Percentiles rank a stretch among this genome's conserved stretches.
phyloP scores from a whole-genome alignment of 371 early-diverging fungal species.

The Catenaria anguillulae region DNA sequence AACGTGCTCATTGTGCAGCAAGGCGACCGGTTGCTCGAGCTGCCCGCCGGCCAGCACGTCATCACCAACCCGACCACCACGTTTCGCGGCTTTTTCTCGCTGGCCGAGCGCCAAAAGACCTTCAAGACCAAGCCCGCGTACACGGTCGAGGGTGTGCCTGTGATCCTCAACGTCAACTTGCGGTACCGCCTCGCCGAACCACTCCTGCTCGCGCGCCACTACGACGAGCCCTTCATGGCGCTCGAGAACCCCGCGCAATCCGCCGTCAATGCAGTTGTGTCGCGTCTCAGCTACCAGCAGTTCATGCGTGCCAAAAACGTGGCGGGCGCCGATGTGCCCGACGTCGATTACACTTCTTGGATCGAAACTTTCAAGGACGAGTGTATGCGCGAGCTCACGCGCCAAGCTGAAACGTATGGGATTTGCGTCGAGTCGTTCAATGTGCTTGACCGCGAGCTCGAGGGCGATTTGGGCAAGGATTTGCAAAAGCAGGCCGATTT shows the following conservation, averaged over 20 bases:
- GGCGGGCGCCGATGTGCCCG: slow-evolving; percentile 19
- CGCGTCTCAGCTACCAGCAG: slow-evolving; percentile 18
- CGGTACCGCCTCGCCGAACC: slow-evolving; percentile 20
- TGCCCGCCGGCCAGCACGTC: slow-evolving; percentile 22
- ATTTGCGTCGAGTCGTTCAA: slow-evolving; percentile 20
- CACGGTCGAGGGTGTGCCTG: slow-evolving; percentile 21
- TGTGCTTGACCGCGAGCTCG: slow-evolving; percentile 20
- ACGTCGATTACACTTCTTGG: slow-evolving; percentile 18
- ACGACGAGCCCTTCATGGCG: slow-evolving; percentile 21
- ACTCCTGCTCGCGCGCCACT: slow-evolving; percentile 16
- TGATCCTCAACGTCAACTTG: slow-evolving; percentile 20
- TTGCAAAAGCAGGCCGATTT: slow-evolving; percentile 17
- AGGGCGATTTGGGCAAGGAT: slow-evolving; percentile 19
- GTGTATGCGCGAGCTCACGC: slow-evolving; percentile 17
- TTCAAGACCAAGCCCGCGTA: slow-evolving; percentile 15
- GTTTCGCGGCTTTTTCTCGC: slow-evolving; percentile 19
- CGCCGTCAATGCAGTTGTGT: slow-evolving; percentile 20
- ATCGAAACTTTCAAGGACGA: slow-evolving; percentile 21
- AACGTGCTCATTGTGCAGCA: slow-evolving; percentile 21
- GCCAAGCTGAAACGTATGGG: slow-evolving; percentile 15
- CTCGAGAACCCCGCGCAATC: slow-evolving; percentile 22
- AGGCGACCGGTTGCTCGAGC: slow-evolving; percentile 17
- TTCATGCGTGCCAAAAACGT: slow-evolving; percentile 21
- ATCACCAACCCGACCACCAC: slow-evolving; percentile 20
- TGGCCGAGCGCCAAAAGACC: slow-evolving; percentile 19